phyloP scores from a whole-genome alignment of 2,329 filamentous ascomycete species.

The Dactylellina sp. region DNA sequence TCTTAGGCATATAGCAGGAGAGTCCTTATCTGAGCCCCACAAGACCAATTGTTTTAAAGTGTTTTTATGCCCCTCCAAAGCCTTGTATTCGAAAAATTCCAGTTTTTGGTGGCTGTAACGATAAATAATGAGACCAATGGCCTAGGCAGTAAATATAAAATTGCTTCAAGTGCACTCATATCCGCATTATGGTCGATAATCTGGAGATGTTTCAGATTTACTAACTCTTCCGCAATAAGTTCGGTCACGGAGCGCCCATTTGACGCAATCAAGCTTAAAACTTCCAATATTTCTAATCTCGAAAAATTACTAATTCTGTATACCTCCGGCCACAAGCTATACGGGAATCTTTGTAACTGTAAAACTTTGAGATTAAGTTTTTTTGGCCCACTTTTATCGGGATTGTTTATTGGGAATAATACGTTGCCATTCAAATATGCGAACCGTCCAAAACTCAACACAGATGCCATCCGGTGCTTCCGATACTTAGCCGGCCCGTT shows the following conservation, averaged over 20 bases:
- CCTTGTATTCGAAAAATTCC: background rate
- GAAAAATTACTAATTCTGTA: background rate
- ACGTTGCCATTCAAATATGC: background rate
- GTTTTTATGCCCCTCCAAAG: background rate
- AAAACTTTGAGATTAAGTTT: background rate
- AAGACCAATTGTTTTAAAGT: background rate
- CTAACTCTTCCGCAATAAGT: background rate
- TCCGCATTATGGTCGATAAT: background rate
- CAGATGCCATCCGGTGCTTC: no score
- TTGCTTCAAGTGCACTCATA: background rate
- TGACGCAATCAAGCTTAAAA: background rate
- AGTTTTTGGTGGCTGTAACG: background rate
- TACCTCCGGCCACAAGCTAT: background rate
- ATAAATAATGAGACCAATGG: background rate
- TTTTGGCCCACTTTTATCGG: background rate
- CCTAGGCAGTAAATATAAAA: background rate
- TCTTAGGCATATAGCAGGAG: background rate
- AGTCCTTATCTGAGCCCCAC: background rate
- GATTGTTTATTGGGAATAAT: background rate
- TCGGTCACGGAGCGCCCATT: background rate
- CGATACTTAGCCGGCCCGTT: no score
- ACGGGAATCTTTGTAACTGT: background rate
- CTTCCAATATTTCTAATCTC: background rate
- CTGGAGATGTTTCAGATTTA: conserved; percentile 1
- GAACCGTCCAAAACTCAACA: background rate